A percentile compares a stretch with the other conserved stretches of the same genome.
These are phyloP conservation scores for Penicillium sp. DNA, from an alignment of 2,329 filamentous ascomycete species.

Conservation along the genomic window DNA sequence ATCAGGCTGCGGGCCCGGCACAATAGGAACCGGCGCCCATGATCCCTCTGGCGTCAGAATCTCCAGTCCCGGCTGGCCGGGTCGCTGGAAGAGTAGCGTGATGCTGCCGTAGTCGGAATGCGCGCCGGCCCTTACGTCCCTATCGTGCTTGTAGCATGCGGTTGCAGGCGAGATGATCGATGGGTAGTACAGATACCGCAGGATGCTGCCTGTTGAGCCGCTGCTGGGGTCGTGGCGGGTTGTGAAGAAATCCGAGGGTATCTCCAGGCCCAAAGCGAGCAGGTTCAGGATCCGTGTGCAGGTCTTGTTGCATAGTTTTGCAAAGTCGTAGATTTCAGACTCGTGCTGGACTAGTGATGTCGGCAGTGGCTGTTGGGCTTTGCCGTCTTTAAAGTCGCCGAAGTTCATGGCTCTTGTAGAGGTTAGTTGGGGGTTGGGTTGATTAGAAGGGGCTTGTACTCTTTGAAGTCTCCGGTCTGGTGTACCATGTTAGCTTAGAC, in stretches of 20 bases:
- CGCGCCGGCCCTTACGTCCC: slow-evolving; percentile 78
- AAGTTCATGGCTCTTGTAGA: slow-evolving; percentile 78
- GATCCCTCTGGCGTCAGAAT: slow-evolving; percentile 57
- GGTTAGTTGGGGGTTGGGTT: slow-evolving; percentile 6
- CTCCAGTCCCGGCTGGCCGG: slow-evolving; percentile 80
- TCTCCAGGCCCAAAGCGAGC: slow-evolving; percentile 69
- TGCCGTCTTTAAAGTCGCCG: slow-evolving; percentile 64
- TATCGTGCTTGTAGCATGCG: slow-evolving; percentile 43
- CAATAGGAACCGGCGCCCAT: slow-evolving; percentile 64
- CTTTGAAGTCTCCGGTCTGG: slow-evolving; percentile 79
- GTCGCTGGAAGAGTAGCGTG: slow-evolving; percentile 74
- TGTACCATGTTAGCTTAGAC: slow-evolving; percentile 10
- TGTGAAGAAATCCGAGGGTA: slow-evolving; percentile 55
- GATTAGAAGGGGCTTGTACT: slow-evolving; percentile 50
- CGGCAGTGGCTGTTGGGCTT: slow-evolving; percentile 73
- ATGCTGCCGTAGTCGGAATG: slow-evolving; percentile 78
- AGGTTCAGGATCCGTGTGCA: slow-evolving; percentile 68
- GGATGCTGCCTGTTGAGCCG: slow-evolving; percentile 53
- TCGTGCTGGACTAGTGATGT: slow-evolving; percentile 56
- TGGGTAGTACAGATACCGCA: slow-evolving; percentile 71
- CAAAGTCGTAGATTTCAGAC: slow-evolving; percentile 60
- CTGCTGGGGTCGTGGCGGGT: slow-evolving; percentile 52
- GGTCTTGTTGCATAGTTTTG: slow-evolving; percentile 63
- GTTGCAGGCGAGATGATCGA: slow-evolving; percentile 45
- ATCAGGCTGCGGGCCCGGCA: slow-evolving; percentile 39